phyloP scores from a whole-genome alignment of 75 land plant genomes.

The Cunninghamia lanceolata region DNA sequence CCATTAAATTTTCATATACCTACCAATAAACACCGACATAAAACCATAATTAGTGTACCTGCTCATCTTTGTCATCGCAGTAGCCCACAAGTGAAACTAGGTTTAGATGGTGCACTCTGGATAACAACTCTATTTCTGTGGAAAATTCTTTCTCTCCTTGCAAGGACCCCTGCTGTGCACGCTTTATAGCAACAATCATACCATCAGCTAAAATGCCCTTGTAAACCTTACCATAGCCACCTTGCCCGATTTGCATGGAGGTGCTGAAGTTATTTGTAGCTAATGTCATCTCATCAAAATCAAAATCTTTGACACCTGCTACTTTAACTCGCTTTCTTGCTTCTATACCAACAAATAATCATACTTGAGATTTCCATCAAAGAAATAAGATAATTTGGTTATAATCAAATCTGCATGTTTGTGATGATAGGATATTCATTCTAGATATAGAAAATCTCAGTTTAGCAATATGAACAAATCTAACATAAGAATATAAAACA shows the following conservation, averaged over 20 bases:
- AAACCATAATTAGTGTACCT: slow-evolving; percentile 29
- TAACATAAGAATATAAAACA: too few relatives aligned
- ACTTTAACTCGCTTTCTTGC: slow-evolving; percentile 50
- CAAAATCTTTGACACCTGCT: slow-evolving; percentile 47
- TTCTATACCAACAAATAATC: slow-evolving; percentile 19
- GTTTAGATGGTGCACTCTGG: slow-evolving; percentile 67
- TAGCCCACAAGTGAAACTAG: slow-evolving; percentile 58
- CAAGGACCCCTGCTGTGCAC: slow-evolving; percentile 51
- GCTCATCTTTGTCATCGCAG: slow-evolving; percentile 59
- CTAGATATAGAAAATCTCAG: background rate
- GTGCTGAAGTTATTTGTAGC: slow-evolving; percentile 51
- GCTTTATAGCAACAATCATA: slow-evolving; percentile 58
- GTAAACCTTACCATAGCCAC: slow-evolving; percentile 76
- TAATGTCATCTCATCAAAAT: slow-evolving; percentile 40
- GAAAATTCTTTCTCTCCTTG: slow-evolving; percentile 60
- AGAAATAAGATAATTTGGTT: background rate
- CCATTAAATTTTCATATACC: background rate
- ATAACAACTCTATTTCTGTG: slow-evolving; percentile 59
- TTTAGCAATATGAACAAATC: slow-evolving; percentile 6
- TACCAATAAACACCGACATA: slow-evolving; percentile 13
- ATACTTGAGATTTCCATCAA: background rate
- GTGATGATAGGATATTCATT: background rate
- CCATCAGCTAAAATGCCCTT: slow-evolving; percentile 44
- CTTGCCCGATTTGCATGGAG: slow-evolving; percentile 36
- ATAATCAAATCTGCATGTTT: background rate